Conservation (phyloP, 805 yeast species). For the Myxozyma vanderwaltii region DNA sequence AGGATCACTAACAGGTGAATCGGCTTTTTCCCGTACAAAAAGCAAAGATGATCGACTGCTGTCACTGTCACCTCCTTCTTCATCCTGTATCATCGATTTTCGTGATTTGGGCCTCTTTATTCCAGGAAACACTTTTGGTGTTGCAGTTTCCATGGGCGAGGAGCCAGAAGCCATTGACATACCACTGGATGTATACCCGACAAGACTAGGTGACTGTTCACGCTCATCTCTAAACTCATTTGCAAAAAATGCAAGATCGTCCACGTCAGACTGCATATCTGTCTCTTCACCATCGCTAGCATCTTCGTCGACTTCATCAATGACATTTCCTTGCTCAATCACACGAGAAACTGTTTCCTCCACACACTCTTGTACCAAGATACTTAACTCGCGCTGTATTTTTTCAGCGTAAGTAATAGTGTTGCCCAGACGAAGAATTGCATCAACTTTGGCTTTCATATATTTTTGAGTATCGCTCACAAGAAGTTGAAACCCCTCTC, state of each 20-base stretch:
- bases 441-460: slow-evolving; percentile 66
- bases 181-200: slow-evolving; percentile 17
- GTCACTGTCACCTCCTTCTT: slow-evolving; percentile 32
- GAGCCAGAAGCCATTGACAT: slow-evolving; percentile 29
- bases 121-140: slow-evolving; percentile 6
- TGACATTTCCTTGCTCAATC: slow-evolving; percentile 41
- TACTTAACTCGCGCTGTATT: slow-evolving; percentile 77
- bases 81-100: slow-evolving; percentile 15
- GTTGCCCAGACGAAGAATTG: slow-evolving; percentile 70
- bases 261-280: slow-evolving; percentile 27
- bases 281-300: slow-evolving; percentile 32
- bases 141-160: slow-evolving; percentile 20
- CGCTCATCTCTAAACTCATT: slow-evolving; percentile 29
- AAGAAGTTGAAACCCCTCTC: slow-evolving; percentile 63
- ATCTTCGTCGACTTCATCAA: slow-evolving; percentile 32
- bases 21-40: slow-evolving; percentile 29
- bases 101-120: slow-evolving; percentile 22
- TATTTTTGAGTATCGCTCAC: slow-evolving; percentile 67
- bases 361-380: slow-evolving; percentile 62
- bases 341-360: slow-evolving; percentile 62
- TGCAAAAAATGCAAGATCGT: slow-evolving; percentile 26
- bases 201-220: slow-evolving; percentile 25
- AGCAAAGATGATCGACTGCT: slow-evolving; percentile 32
- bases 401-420: slow-evolving; percentile 73
- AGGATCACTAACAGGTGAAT: slow-evolving; percentile 32